phyloP scores from a whole-genome alignment of 345 rosid species.

The Bretschneidera sinensis region DNA sequence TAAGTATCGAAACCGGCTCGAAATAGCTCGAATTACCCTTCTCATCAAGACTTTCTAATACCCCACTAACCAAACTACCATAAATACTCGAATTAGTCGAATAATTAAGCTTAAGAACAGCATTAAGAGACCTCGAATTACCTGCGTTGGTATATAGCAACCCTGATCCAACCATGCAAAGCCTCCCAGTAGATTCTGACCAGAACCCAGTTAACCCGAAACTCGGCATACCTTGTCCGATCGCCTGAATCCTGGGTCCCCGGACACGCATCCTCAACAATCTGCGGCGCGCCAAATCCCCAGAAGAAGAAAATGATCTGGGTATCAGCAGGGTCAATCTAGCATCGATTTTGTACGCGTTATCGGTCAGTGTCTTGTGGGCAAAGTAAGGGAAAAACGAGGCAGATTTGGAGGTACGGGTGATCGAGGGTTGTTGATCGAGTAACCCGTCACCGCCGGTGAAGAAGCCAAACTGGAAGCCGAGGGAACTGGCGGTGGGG shows the following conservation, averaged over 20 bases:
- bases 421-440: not conserved
- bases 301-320: constrained; percentile 19
- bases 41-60: constrained; percentile 43
- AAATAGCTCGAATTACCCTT: constrained; percentile 33
- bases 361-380: constrained; percentile 20
- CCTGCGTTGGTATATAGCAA: constrained; percentile 25
- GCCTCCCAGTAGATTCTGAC: constrained; percentile 64
- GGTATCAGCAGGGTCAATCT: constrained; percentile 31
- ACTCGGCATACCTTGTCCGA: constrained; percentile 16
- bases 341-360: constrained; percentile 34
- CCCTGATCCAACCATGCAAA: constrained; percentile 88
- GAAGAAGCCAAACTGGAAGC: constrained; percentile 30
- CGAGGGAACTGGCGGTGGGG: constrained; percentile 21
- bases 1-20: constrained; percentile 54
- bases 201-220: constrained; percentile 63
- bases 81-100: constrained; percentile 37
- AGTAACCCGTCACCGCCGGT: too few species aligned
- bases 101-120: constrained; percentile 57
- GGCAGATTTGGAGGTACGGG: constrained; percentile 21
- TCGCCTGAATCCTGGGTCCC: constrained; percentile 45
- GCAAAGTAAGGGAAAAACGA: constrained; percentile 22
- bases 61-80: constrained; percentile 60
- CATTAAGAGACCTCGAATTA: constrained; percentile 26
- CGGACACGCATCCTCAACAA: constrained; percentile 40
- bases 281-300: constrained; percentile 23